phyloP scores from a whole-genome alignment of 2,329 filamentous ascomycete genomes.

The Trichoderma aggressivum region DNA sequence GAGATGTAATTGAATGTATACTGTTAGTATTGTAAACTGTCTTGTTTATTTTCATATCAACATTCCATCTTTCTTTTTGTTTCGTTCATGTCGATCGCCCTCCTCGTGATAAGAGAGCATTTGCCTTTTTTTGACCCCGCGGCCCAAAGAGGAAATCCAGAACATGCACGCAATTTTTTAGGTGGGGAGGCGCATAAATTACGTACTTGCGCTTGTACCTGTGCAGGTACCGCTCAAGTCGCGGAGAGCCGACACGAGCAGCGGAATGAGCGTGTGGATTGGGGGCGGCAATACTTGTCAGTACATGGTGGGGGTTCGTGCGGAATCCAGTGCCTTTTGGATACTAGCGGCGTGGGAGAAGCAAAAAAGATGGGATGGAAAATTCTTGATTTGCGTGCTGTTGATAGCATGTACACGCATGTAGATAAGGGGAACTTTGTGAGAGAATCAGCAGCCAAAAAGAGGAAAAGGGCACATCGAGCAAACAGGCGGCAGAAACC shows the following conservation, averaged over 20 bases:
- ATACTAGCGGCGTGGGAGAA: neutral
- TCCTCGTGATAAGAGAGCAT: neutral
- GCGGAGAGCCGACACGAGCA: neutral
- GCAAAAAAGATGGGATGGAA: neutral
- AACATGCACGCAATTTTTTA: neutral
- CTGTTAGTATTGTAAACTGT: neutral
- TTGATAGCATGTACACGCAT: too few relatives aligned
- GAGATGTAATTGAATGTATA: neutral
- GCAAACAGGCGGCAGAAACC: neutral
- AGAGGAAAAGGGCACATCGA: neutral
- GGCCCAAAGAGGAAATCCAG: constrained; percentile 3
- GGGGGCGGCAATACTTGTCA: neutral
- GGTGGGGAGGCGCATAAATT: constrained; percentile 13
- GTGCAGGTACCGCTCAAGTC: neutral
- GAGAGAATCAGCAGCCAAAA: neutral
- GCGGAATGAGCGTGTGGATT: neutral
- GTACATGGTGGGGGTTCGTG: neutral
- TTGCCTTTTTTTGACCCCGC: neutral
- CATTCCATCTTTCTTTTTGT: neutral
- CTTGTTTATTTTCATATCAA: neutral
- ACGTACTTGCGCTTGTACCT: neutral
- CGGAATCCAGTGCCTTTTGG: neutral
- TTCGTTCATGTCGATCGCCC: neutral
- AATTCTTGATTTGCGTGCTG: neutral
- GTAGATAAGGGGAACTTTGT: neutral